Conservation (phyloP, 2,329 filamentous ascomycete genomes). For the Cladosporium sphaerospermum region DNA sequence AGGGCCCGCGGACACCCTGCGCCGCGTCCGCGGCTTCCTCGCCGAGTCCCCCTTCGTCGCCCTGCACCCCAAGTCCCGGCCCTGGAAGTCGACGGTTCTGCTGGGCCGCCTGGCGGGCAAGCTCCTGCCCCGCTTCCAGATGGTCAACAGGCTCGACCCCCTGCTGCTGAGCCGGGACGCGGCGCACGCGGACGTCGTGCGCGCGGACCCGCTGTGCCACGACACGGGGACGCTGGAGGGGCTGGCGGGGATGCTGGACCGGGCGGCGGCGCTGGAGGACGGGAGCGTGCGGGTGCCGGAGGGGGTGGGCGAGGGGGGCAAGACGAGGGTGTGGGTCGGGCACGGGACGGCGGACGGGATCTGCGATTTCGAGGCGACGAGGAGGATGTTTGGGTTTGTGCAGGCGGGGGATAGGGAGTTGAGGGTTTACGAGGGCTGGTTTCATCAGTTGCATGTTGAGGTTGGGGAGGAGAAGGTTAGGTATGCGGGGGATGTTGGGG, state of each 20-base stretch:
- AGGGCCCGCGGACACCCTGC: slow-evolving; percentile 47
- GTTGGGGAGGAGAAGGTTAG: slow-evolving; percentile 29
- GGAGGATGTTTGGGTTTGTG: slow-evolving; percentile 55
- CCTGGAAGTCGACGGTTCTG: slow-evolving; percentile 56
- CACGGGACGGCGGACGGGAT: slow-evolving; percentile 72
- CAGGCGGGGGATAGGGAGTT: slow-evolving; percentile 62
- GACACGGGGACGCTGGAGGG: slow-evolving; percentile 82
- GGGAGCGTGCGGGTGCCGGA: slow-evolving; percentile 46
- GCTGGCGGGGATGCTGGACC: slow-evolving; percentile 68
- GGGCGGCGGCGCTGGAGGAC: slow-evolving; percentile 54
- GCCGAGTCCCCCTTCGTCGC: slow-evolving; percentile 74
- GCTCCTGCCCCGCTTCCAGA: slow-evolving; percentile 61
- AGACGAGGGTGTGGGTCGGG: slow-evolving; percentile 61
- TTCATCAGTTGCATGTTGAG: slow-evolving; percentile 56
- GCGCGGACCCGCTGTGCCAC: slow-evolving; percentile 66
- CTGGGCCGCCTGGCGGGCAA: slow-evolving; percentile 62
- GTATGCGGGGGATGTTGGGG: slow-evolving; percentile 28
- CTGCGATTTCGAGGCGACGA: slow-evolving; percentile 59
- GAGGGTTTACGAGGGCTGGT: slow-evolving; percentile 69
- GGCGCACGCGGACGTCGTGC: slow-evolving; percentile 54
- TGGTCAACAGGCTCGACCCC: slow-evolving; percentile 59
- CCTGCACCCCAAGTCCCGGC: slow-evolving; percentile 60
- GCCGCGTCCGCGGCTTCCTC: slow-evolving; percentile 64
- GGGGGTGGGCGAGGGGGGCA: slow-evolving; percentile 43
- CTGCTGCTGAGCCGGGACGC: slow-evolving; percentile 62